A percentile compares a stretch with the other conserved stretches of the same genome.
Conservation (phyloP, 768 basidiomycete species). For the Mrakia frigida region DNA sequence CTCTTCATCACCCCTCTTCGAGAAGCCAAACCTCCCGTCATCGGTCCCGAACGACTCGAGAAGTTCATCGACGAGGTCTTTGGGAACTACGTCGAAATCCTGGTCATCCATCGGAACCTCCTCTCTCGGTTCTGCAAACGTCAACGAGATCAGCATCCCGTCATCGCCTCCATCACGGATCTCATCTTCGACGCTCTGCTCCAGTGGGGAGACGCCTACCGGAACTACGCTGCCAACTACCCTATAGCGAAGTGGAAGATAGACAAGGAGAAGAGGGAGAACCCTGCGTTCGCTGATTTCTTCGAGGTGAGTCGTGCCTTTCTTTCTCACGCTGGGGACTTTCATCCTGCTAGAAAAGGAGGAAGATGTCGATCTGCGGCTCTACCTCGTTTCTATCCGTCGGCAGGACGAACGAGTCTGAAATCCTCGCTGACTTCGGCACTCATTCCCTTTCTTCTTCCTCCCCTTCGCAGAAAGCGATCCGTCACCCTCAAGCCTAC, state of each 20-base stretch:
- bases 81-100: constrained; percentile 34
- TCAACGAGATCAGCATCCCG: constrained; percentile 46
- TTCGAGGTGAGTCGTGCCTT: constrained; percentile 35
- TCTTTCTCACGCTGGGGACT: too few species aligned
- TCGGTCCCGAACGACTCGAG: constrained; percentile 37
- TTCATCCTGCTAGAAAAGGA: too few species aligned
- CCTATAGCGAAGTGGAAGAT: constrained; percentile 45
- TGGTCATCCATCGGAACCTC: constrained; percentile 41
- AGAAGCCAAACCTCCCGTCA: constrained; percentile 64
- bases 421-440: background rate
- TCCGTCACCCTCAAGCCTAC: constrained; percentile 55
- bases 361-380: too few species aligned
- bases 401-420: too few species aligned
- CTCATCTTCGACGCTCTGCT: constrained; percentile 45
- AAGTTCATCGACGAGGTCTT: constrained; percentile 27
- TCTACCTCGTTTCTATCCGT: too few species aligned
- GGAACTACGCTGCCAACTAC: constrained; percentile 45
- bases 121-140: constrained; percentile 41
- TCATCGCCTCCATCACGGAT: constrained; percentile 42
- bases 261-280: constrained; percentile 40
- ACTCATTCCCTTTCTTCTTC: background rate
- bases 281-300: constrained; percentile 40
- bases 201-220: constrained; percentile 45
- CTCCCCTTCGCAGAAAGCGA: constrained; percentile 11
- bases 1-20: constrained; percentile 58